These are phyloP conservation scores for Casuarina glauca DNA, from an alignment of 306 rosid genomes.

Conservation along the genomic window DNA sequence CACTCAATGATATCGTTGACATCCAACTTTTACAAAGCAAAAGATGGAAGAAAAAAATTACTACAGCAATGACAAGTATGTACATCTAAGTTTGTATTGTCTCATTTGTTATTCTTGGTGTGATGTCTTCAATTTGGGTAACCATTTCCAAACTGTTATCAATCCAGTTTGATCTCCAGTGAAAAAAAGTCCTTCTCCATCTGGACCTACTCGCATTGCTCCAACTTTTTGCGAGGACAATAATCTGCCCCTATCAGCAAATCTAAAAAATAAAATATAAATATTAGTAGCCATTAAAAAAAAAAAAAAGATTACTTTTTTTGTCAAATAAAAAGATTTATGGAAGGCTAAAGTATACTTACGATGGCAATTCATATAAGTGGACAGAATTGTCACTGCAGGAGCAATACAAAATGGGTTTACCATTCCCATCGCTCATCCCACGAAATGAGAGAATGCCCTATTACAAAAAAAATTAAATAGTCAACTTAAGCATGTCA, in stretches of 20 bases:
- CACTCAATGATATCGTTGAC: too few species aligned
- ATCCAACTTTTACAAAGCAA: too few species aligned
- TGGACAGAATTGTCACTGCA: conserved; percentile 39
- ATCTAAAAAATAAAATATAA: conserved; percentile 18
- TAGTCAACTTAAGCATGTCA: background rate
- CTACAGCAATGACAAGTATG: too few species aligned
- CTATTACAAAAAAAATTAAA: conserved; percentile 13
- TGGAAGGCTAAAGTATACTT: conserved; percentile 17
- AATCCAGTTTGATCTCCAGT: conserved; percentile 44
- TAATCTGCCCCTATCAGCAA: conserved; percentile 41
- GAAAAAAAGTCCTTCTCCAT: conserved; percentile 45
- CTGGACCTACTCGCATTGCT: conserved; percentile 27
- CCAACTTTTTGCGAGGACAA: conserved; percentile 30
- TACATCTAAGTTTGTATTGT: too few species aligned
- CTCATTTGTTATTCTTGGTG: too few species aligned
- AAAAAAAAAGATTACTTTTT: background rate
- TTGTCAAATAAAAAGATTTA: background rate
- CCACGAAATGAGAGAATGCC: conserved; percentile 42
- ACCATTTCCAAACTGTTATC: conserved; percentile 41
- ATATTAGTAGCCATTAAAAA: background rate
- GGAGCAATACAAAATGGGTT: conserved; percentile 39
- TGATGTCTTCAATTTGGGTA: background rate
- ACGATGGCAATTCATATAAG: conserved; percentile 51
- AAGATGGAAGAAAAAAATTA: too few species aligned
- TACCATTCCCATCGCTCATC: conserved; percentile 28